Evolutionary conservation across 2,329 filamentous ascomycete genomes (phyloP), one percentile per base, ranked within the genome.

Genomic region (Pseudogymnoascus verrucosus): DNA sequence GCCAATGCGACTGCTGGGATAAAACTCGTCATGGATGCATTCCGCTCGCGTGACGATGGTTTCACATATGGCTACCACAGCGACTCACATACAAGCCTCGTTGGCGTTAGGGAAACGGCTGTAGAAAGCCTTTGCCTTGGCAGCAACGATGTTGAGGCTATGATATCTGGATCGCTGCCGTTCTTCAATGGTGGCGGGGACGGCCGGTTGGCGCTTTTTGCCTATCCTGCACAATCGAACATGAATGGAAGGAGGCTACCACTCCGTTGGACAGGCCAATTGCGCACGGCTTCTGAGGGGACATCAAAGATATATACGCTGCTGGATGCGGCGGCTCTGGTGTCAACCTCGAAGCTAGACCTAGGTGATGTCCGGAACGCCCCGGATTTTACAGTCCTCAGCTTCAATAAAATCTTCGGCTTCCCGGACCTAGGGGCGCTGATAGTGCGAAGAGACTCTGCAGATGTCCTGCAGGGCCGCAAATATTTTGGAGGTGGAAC

Each of bases 321-420:
- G 26, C 78, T 96, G 7, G 93, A 99, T 75, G 93, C 91, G 8
- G 92, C 95, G 4, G 89, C 91, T 0, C 80, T 91, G 10, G 88
- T 87, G 8, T 87, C 91, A 6, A 96, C 93, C 0, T 85, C 89
- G 4, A 85, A 85, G 0, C 78, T 98, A 5, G 84, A 96, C 71
- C 78, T 98, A 2, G 79, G 84, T 63, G 77, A 89, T 68, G 69
- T 80, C 0, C 77, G 79, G 0, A 72, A 76, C 0, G 86, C 89
- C 0, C 90, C 93, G 1, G 93, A 98, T 73, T 98, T 98, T 68
- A 88, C 85, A 0, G 89, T 91, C 0, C 71, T 98, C 44, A 97
- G 93, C 74, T 86, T 98, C 67, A 96, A 97, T 78, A 99, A 98
- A 74, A 93, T 97, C n/a, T 98, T 98, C 74, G 93, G 95, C 1